A percentile compares a stretch with the other conserved stretches of the same genome.
These are phyloP conservation scores for Lachnellula occidentalis DNA, from an alignment of 2,329 filamentous ascomycete species.

Conservation along the genomic window DNA sequence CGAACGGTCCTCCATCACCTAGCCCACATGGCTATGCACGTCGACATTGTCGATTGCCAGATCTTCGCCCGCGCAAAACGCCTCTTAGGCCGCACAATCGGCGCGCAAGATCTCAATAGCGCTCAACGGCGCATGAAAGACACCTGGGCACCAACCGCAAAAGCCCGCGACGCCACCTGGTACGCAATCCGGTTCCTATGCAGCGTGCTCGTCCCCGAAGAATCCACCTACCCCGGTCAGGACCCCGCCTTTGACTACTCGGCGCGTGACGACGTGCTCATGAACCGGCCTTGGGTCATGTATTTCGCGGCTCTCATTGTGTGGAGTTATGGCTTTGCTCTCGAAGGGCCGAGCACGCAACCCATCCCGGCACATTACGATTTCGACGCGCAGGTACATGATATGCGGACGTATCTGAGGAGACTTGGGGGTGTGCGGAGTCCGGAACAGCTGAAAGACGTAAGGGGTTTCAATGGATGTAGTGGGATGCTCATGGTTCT, in stretches of 20 bases:
- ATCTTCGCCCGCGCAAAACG: slow-evolving; percentile 87
- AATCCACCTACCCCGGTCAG: slow-evolving; percentile 35
- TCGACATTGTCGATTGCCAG: slow-evolving; percentile 95
- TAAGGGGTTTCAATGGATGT: slow-evolving; percentile 75
- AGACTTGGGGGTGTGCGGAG: slow-evolving; percentile 65
- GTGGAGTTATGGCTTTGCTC: slow-evolving; percentile 89
- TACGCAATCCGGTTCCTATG: slow-evolving; percentile 86
- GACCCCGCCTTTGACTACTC: slow-evolving; percentile 55
- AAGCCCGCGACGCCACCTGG: slow-evolving; percentile 84
- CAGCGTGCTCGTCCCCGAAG: slow-evolving; percentile 69
- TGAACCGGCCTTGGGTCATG: slow-evolving; percentile 91
- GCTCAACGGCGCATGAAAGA: slow-evolving; percentile 82
- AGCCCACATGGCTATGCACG: slow-evolving; percentile 96
- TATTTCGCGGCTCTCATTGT: slow-evolving; percentile 91
- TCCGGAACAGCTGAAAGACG: slow-evolving; percentile 70
- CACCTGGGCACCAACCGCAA: slow-evolving; percentile 80
- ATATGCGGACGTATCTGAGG: slow-evolving; percentile 76
- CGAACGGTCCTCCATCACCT: slow-evolving; percentile 86
- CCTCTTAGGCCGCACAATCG: slow-evolving; percentile 80
- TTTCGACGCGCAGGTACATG: slow-evolving; percentile 61
- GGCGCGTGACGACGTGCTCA: slow-evolving; percentile 78
- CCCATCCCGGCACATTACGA: slow-evolving; percentile 39
- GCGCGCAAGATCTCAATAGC: slow-evolving; percentile 70
- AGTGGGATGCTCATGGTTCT: slow-evolving; percentile 77
- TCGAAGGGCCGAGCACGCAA: slow-evolving; percentile 69